phyloP scores from a whole-genome alignment of 305 asterid genomes.

The Rubia balearica region DNA sequence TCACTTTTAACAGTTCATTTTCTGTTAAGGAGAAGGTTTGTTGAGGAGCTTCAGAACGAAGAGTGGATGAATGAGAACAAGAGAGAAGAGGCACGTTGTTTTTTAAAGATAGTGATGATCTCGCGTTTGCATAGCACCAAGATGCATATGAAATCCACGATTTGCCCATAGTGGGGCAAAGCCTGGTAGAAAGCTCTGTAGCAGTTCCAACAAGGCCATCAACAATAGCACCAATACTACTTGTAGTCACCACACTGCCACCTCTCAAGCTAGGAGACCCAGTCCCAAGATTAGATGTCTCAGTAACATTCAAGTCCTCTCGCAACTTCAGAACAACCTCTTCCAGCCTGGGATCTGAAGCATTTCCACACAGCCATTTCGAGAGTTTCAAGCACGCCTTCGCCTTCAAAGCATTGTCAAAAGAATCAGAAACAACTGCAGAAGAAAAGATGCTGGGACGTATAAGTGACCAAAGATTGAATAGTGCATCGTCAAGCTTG shows the following conservation, averaged over 20 bases:
- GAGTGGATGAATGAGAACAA: constrained; percentile 60
- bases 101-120: constrained; percentile 41
- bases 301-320: constrained; percentile 45
- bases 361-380: constrained; percentile 58
- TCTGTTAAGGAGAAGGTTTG: constrained; percentile 61
- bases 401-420: constrained; percentile 62
- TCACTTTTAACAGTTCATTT: constrained; percentile 58
- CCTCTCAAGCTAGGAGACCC: constrained; percentile 29
- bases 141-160: constrained; percentile 94
- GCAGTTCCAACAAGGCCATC: constrained; percentile 78
- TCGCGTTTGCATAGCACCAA: constrained; percentile 91
- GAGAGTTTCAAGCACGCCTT: constrained; percentile 96
- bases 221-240: constrained; percentile 35
- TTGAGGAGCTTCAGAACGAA: constrained; percentile 58
- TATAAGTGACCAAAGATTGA: constrained; percentile 68
- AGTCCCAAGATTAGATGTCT: constrained; percentile 34
- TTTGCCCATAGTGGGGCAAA: constrained; percentile 92
- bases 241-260: constrained; percentile 33
- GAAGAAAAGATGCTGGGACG: constrained; percentile 55
- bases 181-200: constrained; percentile 66
- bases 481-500: constrained; percentile 66
- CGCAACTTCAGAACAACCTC: constrained; percentile 48
- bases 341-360: constrained; percentile 37
- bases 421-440: constrained; percentile 39
- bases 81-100: constrained; percentile 38